A percentile compares a stretch with the other conserved stretches of the same genome.
These are phyloP conservation scores for Verticillium albo-atrum DNA, from an alignment of 2,329 filamentous ascomycete genomes.

Conservation along the genomic window DNA sequence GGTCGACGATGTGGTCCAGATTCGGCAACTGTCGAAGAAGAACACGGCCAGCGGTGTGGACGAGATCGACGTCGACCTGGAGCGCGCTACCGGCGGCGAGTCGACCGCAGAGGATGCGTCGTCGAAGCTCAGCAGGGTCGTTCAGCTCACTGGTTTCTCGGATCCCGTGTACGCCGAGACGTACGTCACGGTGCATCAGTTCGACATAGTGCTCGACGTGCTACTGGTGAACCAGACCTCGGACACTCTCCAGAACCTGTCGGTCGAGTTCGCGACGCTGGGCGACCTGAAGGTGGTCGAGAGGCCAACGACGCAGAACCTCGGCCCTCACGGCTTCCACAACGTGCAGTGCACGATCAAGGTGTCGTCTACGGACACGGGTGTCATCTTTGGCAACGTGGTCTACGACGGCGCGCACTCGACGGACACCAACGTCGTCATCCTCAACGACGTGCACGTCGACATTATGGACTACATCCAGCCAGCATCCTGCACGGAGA, in stretches of 20 bases:
- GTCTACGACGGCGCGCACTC: slow-evolving; percentile 93
- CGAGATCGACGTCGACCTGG: slow-evolving; percentile 83
- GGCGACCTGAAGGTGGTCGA: slow-evolving; percentile 98
- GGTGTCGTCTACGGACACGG: slow-evolving; percentile 95
- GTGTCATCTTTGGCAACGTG: slow-evolving; percentile 98
- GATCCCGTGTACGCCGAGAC: slow-evolving; percentile 98
- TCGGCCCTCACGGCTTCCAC: slow-evolving; percentile 93
- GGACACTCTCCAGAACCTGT: slow-evolving; percentile 93
- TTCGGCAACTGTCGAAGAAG: slow-evolving; percentile 91
- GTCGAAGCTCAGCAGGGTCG: slow-evolving; percentile 91
- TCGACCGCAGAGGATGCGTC: slow-evolving; percentile 76
- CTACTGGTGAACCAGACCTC: slow-evolving; percentile 95
- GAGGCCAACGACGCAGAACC: slow-evolving; percentile 90
- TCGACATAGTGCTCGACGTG: slow-evolving; percentile 96
- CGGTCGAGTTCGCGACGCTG: slow-evolving; percentile 96
- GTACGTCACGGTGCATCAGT: slow-evolving; percentile 98
- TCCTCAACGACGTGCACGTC: slow-evolving; percentile 95
- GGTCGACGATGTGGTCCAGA: slow-evolving; percentile 90
- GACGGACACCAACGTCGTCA: slow-evolving; percentile 93
- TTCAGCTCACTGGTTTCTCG: slow-evolving; percentile 96
- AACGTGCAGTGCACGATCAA: slow-evolving; percentile 99
- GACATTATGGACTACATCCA: slow-evolving; percentile 99
- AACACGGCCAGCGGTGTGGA: slow-evolving; percentile 76
- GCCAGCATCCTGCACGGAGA: slow-evolving; percentile 92
- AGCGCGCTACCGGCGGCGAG: slow-evolving; percentile 91